phyloP scores from a whole-genome alignment of 306 rosid genomes.

The Delonix regia region DNA sequence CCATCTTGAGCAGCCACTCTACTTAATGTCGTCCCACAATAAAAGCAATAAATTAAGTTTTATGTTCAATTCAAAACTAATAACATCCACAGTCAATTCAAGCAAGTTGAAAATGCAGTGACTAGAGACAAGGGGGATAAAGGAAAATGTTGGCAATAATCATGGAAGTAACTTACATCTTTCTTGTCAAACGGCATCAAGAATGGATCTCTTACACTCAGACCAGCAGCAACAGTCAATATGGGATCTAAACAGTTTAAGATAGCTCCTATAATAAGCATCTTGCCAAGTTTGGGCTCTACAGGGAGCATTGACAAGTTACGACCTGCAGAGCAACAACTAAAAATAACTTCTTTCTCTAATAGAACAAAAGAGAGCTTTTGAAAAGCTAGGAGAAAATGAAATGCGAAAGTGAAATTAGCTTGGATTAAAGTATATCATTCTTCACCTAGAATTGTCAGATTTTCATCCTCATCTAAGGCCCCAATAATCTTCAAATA shows the following conservation, averaged over 20 bases:
- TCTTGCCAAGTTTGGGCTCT: slow-evolving; percentile 99
- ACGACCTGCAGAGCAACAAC: slow-evolving; percentile 68
- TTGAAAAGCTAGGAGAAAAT: slow-evolving; percentile 13
- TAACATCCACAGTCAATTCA: slow-evolving; percentile 25
- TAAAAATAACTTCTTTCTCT: slow-evolving; percentile 10
- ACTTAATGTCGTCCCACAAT: background rate
- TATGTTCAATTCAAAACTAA: background rate
- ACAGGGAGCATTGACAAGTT: slow-evolving; percentile 88
- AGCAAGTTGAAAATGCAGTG: slow-evolving; percentile 22
- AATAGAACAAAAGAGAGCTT: slow-evolving; percentile 14
- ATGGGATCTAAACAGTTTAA: slow-evolving; percentile 94
- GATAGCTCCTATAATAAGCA: slow-evolving; percentile 88
- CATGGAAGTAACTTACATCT: slow-evolving; percentile 66
- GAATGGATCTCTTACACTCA: slow-evolving; percentile 97
- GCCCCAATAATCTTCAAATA: slow-evolving; percentile 89
- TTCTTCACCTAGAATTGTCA: slow-evolving; percentile 80
- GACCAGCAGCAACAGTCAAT: slow-evolving; percentile 93
- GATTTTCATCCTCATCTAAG: slow-evolving; percentile 83
- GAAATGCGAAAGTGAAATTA: slow-evolving; percentile 27
- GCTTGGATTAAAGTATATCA: slow-evolving; percentile 19
- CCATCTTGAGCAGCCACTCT: background rate
- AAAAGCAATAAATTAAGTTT: background rate
- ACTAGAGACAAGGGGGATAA: background rate
- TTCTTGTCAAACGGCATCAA: slow-evolving; percentile 83
- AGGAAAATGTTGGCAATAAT: slow-evolving; percentile 9